Base-by-base conservation (phyloP, 768 basidiomycete species). In the Xerocomus spinulosus region DNA sequence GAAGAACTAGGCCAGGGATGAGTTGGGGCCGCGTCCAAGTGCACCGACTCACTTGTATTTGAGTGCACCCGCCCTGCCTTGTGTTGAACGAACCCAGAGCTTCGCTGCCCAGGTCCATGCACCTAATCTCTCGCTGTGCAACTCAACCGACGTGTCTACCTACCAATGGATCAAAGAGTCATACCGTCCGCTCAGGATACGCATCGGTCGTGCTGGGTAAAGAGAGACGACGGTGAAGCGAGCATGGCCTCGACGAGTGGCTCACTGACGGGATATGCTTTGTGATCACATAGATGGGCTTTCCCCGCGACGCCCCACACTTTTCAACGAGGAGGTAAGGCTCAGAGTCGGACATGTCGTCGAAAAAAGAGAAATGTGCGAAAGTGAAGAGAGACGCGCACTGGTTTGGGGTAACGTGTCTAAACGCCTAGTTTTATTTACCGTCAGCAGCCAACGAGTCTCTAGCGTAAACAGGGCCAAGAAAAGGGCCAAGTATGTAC, bases 231-330 rank as follows among this genome's bases (percentile, higher is more conserved):
- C 36, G 44, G 58, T 62, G 49, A 67, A 54, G 57, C 35, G 9
- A 23, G 37, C 39, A 49, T n/a, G 18, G 14, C 17, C 37, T 45
- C 33, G 49, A 54, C 42, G 34, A 45, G 42, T 17, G 38, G 43
- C 35, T 41, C 24, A 72, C 70, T 71, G 51, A 72, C 72, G 70
- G 72, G 30, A 56, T 68, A 39, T 71, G 54, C 55, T 71, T 72
- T 17, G 70, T 71, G 58, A 71, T 73, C 53, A 71, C 70, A 46
- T 71, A 71, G 53, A 71, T 72, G 42, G 70, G 70, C 42, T 63
- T 68, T 38, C 72, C 70, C n/a, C 71, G 64, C 25, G 66, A 66
- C 29, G 72, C 67, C 9, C 70, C 70, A 47, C 70, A 71, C 55
- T 72, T 73, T 57, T 71, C 70, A 26, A 71, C 67, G 44, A 73